These are phyloP conservation scores for Colletotrichum shisoi DNA, from an alignment of 2,329 filamentous ascomycete genomes.

Conservation along the genomic window DNA sequence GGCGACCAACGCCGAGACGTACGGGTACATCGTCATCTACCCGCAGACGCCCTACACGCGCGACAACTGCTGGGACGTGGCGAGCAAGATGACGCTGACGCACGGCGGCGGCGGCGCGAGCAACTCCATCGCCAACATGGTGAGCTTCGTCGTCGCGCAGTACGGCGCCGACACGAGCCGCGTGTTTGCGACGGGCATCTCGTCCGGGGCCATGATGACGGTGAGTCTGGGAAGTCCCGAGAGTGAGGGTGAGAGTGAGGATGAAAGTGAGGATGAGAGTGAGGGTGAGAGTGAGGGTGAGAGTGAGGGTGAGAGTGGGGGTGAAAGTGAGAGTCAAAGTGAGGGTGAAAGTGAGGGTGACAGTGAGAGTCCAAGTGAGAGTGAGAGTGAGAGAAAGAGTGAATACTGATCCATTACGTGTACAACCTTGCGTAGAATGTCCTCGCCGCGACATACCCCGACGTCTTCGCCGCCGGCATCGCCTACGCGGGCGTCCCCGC, in stretches of 20 bases:
- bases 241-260: too few relatives aligned
- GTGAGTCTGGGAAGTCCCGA: background rate
- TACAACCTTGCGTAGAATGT: constrained; percentile 47
- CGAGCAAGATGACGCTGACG: constrained; percentile 58
- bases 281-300: too few relatives aligned
- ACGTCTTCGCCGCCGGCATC: constrained; percentile 61
- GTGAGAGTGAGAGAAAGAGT: too few relatives aligned
- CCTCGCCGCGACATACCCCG: constrained; percentile 63
- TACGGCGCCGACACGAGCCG: constrained; percentile 57
- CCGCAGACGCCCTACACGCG: constrained; percentile 51
- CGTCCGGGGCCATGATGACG: constrained; percentile 64
- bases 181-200: constrained; percentile 59
- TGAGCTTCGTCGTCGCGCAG: constrained; percentile 56
- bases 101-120: constrained; percentile 62
- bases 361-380: too few relatives aligned
- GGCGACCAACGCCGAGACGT: constrained; percentile 60
- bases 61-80: constrained; percentile 66
- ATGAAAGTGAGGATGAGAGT: too few relatives aligned
- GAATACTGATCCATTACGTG: background rate
- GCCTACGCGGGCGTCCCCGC: constrained; percentile 63
- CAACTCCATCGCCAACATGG: constrained; percentile 63
- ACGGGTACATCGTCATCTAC: constrained; percentile 64
- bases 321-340: too few relatives aligned
- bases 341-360: too few relatives aligned
- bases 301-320: too few relatives aligned